These are phyloP conservation scores for Neurospora africana DNA, from an alignment of 495 filamentous ascomycete genomes.

Conservation along the genomic window DNA sequence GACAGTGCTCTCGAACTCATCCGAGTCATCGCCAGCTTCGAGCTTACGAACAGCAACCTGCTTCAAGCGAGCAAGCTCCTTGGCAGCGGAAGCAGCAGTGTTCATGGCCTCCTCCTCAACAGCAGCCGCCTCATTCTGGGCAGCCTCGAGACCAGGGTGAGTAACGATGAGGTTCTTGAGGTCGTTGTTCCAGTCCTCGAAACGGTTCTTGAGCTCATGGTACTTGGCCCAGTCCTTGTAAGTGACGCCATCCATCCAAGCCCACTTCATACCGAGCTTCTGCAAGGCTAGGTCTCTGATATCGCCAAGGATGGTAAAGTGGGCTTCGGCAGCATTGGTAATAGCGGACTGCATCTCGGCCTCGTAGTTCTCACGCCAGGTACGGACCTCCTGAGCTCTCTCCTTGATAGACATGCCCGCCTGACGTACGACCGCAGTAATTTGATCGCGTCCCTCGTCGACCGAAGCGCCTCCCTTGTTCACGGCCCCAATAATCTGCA, in stretches of 20 bases:
- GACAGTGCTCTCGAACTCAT: slow-evolving; percentile 55
- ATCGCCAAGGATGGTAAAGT: slow-evolving; percentile 69
- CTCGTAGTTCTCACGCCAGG: slow-evolving; percentile 68
- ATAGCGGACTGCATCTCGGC: slow-evolving; percentile 57
- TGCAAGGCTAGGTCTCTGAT: slow-evolving; percentile 84
- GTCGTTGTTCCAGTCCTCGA: slow-evolving; percentile 76
- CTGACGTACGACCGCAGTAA: slow-evolving; percentile 53
- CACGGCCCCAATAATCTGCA: slow-evolving; percentile 45
- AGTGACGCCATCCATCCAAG: slow-evolving; percentile 87
- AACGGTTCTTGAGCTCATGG: slow-evolving; percentile 69
- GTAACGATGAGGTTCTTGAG: slow-evolving; percentile 60
- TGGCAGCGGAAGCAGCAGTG: slow-evolving; percentile 68
- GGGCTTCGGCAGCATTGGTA: slow-evolving; percentile 64
- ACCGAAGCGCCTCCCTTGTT: slow-evolving; percentile 32
- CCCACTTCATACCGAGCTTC: slow-evolving; percentile 96
- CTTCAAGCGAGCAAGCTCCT: slow-evolving; percentile 74
- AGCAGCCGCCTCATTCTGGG: slow-evolving; percentile 54
- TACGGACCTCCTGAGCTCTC: slow-evolving; percentile 68
- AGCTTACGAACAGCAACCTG: slow-evolving; percentile 82
- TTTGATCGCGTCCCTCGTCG: slow-evolving; percentile 50
- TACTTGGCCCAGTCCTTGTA: slow-evolving; percentile 96
- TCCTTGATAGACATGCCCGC: slow-evolving; percentile 69
- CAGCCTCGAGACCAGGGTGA: slow-evolving; percentile 62
- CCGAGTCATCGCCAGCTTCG: slow-evolving; percentile 57
- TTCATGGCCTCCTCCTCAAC: slow-evolving; percentile 70